Evolutionary conservation across 2,329 filamentous ascomycete genomes (phyloP).

Genomic region (Fusarium drepaniforme): DNA sequence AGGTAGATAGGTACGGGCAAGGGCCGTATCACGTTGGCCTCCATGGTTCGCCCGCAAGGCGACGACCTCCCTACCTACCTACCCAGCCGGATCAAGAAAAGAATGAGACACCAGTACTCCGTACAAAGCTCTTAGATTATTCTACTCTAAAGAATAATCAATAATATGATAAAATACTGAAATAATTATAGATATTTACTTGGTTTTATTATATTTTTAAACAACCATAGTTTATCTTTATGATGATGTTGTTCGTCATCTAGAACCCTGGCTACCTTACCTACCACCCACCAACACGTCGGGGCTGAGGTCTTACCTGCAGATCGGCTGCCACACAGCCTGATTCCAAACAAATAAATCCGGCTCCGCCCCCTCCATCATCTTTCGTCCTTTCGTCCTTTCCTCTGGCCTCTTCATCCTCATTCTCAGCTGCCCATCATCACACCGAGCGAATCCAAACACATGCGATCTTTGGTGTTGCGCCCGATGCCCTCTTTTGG

Average conservation of each 20-base stretch:
- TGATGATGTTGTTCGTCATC: too few species aligned
- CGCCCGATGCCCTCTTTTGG: neutral
- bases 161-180: too few species aligned
- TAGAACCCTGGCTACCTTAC: too few species aligned
- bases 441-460: neutral
- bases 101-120: too few species aligned
- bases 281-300: neutral
- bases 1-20: too few species aligned
- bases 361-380: neutral
- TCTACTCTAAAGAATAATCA: too few species aligned
- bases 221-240: too few species aligned
- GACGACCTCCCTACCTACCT: neutral
- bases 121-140: too few species aligned
- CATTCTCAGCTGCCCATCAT: neutral
- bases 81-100: too few species aligned
- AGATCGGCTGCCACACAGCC: neutral
- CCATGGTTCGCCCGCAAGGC: neutral
- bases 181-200: too few species aligned
- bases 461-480: neutral
- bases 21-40: neutral
- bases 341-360: neutral
- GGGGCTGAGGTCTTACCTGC: neutral
- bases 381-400: neutral
- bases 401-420: neutral
- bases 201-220: too few species aligned